phyloP scores from a whole-genome alignment of 345 rosid genomes.

The Populus alba region DNA sequence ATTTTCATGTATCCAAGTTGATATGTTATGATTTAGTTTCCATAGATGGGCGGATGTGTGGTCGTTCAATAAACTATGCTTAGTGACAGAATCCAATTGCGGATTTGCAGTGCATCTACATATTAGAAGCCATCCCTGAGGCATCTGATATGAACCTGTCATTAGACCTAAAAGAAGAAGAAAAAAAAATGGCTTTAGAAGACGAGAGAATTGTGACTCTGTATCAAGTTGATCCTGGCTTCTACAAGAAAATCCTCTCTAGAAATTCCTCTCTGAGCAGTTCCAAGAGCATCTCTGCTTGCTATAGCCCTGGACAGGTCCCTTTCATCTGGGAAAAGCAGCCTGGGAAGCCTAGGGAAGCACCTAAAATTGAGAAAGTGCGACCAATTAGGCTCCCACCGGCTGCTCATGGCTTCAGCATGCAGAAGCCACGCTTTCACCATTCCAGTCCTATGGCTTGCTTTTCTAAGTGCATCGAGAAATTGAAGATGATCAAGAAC shows the following conservation, averaged over 20 bases:
- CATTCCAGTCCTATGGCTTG: background rate
- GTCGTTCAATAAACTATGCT: background rate
- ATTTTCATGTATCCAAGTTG: background rate
- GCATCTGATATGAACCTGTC: background rate
- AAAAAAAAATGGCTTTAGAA: background rate
- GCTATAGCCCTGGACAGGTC: background rate
- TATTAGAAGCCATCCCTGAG: background rate
- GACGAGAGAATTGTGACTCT: background rate
- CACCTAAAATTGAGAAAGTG: background rate
- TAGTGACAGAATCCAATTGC: background rate
- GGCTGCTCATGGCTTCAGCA: background rate
- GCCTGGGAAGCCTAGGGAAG: slow-evolving; percentile 1
- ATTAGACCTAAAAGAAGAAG: background rate
- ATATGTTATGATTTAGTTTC: background rate
- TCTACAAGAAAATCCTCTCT: slow-evolving; percentile 12
- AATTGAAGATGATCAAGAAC: background rate
- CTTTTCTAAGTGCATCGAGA: background rate
- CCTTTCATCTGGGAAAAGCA: slow-evolving; percentile 10
- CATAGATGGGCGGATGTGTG: background rate
- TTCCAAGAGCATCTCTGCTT: background rate
- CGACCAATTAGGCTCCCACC: background rate
- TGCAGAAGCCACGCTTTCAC: background rate
- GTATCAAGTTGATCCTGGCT: slow-evolving; percentile 9
- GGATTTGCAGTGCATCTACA: background rate
- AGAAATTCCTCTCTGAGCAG: background rate